Base-by-base conservation (phyloP, 192 early-diverging fungal genomes). In the Backusella luteola region DNA sequence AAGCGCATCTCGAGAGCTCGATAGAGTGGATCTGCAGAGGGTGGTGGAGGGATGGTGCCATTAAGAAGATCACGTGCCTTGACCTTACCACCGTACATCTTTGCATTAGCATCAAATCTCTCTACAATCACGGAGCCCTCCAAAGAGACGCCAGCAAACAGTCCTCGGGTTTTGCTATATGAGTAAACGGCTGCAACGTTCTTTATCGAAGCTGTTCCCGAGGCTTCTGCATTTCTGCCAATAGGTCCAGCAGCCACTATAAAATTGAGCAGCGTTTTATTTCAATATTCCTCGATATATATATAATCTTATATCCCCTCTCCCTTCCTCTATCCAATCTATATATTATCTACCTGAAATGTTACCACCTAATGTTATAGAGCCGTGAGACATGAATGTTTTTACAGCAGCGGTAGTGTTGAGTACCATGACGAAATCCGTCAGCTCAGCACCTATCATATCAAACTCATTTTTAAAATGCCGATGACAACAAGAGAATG, bases 81-180 rank as follows among this genome's bases (percentile, higher is more conserved):
- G 6, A 97, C 90, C 42, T 88, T 87, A 66, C 88, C 84, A 53
- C 94, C 91, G 78, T 99, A 97, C 97, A 97, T 97, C 4, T 99
- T 97, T 77, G 92, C 91, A 34, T 94, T 99, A 77, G 98, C 96
- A 3, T 99, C 94, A 85, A 98, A 97, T 76, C 91, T 98, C 76
- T 81, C 82, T 6, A 87, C 89, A 46, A 90, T 91, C 80, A 99
- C 98, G 84, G 85, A 92, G 77, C 96, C 87, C 73, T 87, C 86
- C 39, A 87, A 73, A 21, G 86, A 87, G 7, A 87, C 85, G 34
- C 85, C 97, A n/a, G 93, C 96, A 89, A 97, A 97, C 74, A 98
- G 87, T 6, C 97, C 97, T 79, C 91, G 91, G 17, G 94, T 88
- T 77, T 97, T 95, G 78, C 92, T 87, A 81, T 98, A 98, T 38